Percentiles rank a stretch among this genome's conserved stretches.
phyloP scores from a whole-genome alignment of 2,329 filamentous ascomycete genomes.

The Grosmannia penicillata region DNA sequence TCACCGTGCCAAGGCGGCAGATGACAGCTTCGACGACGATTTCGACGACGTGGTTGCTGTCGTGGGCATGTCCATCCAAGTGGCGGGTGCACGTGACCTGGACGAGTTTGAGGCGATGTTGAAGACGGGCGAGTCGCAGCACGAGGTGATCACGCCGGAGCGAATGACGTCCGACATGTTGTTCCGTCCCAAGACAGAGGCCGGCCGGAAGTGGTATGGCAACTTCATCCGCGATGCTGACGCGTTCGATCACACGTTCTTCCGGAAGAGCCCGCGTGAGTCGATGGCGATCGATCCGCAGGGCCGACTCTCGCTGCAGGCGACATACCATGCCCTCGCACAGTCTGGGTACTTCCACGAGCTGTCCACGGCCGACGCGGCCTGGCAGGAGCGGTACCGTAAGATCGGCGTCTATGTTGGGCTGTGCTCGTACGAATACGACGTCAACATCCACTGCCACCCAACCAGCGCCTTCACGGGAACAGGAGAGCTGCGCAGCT shows the following conservation, averaged over 20 bases:
- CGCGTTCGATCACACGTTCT: constrained; percentile 25
- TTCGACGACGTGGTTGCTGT: background rate
- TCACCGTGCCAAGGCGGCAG: background rate
- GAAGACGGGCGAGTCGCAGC: background rate
- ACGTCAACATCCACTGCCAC: constrained; percentile 15
- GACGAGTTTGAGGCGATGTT: background rate
- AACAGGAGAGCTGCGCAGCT: constrained; percentile 6
- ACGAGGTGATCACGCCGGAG: no score
- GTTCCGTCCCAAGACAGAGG: background rate
- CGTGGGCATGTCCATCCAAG: background rate
- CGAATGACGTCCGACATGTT: no score
- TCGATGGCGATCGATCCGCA: constrained; percentile 24
- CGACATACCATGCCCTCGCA: constrained; percentile 25
- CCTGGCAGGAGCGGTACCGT: no score
- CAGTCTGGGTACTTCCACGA: constrained; percentile 12
- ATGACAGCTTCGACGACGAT: background rate
- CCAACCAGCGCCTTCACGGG: no score
- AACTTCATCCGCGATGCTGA: constrained; percentile 14
- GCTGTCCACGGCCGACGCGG: background rate
- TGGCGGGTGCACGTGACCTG: no score
- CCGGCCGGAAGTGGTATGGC: constrained; percentile 2
- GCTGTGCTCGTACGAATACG: constrained; percentile 21
- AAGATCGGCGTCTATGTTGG: constrained; percentile 24
- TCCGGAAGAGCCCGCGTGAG: constrained; percentile 22
- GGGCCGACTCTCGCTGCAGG: constrained; percentile 22